Base-by-base conservation (phyloP, 2,329 filamentous ascomycete genomes). In the Fusarium anthophilum region DNA sequence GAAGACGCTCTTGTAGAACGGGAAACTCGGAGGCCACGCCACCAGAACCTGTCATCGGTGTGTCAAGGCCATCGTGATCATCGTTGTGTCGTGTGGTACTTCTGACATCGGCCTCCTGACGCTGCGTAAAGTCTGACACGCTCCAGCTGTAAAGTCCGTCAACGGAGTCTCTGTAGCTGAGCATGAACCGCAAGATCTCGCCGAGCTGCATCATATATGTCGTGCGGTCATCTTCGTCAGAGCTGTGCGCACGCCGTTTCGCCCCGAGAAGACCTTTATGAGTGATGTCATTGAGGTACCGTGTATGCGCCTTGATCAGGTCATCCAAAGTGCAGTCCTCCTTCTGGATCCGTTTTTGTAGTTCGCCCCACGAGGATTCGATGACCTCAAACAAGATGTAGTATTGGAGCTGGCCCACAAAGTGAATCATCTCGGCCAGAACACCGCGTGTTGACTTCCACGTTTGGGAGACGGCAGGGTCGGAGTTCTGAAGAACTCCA, bases 341-440 rank as follows among this genome's bases (percentile, higher is more conserved):
- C 80, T 93, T 94, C 63, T 89, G 91, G 70, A 98, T 92, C 38
- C 93, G 92, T 35, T 90, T 89, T 82, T 98, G 94, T 6, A 99
- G 88, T 79, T 96, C 93, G 70, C 94, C 93, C 97, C 96, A 99
- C 55, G 94, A 96, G 41, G 94, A 93, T 82, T 99, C 96, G 77
- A 99, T 98, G 76, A 99, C 96, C 82, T 99, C 96, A 79, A 98
- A 99, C 15, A 99, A 88, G 76, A 99, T 98, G 82, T 99, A 99
- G 85, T 98, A 98, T 82, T 99, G 96, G 20, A 99, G 88, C 83
- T 99, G 96, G 73, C 94, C 94, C 79, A 98, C 92, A 80, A 99
- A 98, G 82, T 99, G 97, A 22, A 98, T 94, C 96, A 99, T 99
- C 83, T 99, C 97, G 18, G 96, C 95, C 43, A 98, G 91, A 24